Percentiles rank a stretch among this genome's conserved stretches.
These are phyloP conservation scores for Carpinus viminea DNA, from an alignment of 306 rosid genomes.

Conservation along the genomic window DNA sequence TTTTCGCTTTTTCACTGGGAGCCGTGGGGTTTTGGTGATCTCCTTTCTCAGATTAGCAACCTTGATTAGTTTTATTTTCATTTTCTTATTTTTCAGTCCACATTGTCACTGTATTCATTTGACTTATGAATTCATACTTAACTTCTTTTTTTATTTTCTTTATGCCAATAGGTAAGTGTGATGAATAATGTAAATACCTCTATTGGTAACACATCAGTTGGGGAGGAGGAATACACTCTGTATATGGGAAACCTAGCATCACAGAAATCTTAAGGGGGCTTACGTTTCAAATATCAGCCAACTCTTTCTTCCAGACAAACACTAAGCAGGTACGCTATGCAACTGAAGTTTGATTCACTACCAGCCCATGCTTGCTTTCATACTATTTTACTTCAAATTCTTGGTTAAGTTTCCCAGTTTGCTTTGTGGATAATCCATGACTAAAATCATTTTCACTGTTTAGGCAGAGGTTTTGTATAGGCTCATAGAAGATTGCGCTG, in stretches of 20 bases:
- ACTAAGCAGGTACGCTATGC: slow-evolving; percentile 65
- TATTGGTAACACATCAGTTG: slow-evolving; percentile 90
- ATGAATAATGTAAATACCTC: slow-evolving; percentile 86
- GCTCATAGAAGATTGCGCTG: slow-evolving; percentile 81
- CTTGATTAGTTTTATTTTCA: background rate
- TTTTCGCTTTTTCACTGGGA: background rate
- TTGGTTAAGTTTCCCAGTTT: slow-evolving; percentile 30
- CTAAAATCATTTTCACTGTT: slow-evolving; percentile 27
- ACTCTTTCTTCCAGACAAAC: slow-evolving; percentile 96
- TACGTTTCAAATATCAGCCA: slow-evolving; percentile 94
- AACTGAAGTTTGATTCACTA: slow-evolving; percentile 12
- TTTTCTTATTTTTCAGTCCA: background rate
- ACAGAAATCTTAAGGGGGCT: slow-evolving; percentile 85
- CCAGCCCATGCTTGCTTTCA: slow-evolving; percentile 9
- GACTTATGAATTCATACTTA: slow-evolving; percentile 8
- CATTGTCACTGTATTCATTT: background rate
- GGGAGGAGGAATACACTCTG: slow-evolving; percentile 85
- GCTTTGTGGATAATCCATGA: slow-evolving; percentile 10
- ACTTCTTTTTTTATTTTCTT: background rate
- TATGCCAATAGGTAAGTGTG: slow-evolving; percentile 68
- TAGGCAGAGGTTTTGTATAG: slow-evolving; percentile 94
- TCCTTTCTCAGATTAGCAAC: background rate
- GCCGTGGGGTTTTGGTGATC: background rate
- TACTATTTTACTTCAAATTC: background rate
- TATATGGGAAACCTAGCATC: slow-evolving; percentile 81